Conservation (phyloP, 2,329 filamentous ascomycete species). For the Paraphaeosphaeria minitans region DNA sequence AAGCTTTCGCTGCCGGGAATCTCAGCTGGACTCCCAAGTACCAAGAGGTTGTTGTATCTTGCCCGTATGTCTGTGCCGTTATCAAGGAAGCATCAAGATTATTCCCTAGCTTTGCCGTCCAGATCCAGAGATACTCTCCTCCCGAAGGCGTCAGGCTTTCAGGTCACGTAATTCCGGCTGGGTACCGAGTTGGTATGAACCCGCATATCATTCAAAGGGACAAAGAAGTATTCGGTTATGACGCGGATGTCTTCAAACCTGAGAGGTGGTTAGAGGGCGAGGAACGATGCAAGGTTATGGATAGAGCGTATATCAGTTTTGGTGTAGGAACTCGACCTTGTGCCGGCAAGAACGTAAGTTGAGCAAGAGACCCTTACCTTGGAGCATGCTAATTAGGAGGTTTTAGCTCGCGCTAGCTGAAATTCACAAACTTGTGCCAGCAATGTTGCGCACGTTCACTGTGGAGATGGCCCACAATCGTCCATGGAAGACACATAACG, state of each 20-base stretch:
- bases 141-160: constrained; percentile 26
- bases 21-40: constrained; percentile 19
- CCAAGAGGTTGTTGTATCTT: constrained; percentile 15
- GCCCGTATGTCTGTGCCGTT: constrained; percentile 51
- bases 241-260: constrained; percentile 50
- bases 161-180: constrained; percentile 34
- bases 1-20: constrained; percentile 12
- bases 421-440: constrained; percentile 28
- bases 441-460: constrained; percentile 24
- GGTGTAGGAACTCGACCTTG: constrained; percentile 43
- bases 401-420: constrained; percentile 20
- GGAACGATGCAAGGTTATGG: constrained; percentile 24
- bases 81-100: constrained; percentile 53
- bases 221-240: constrained; percentile 45
- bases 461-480: constrained; percentile 28
- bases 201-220: constrained; percentile 52
- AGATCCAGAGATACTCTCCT: constrained; percentile 26
- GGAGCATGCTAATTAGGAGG: not conserved
- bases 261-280: constrained; percentile 52
- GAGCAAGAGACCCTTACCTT: not conserved
- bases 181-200: constrained; percentile 52
- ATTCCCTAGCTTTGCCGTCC: constrained; percentile 39
- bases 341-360: constrained; percentile 33
- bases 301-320: constrained; percentile 43
- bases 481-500: constrained; percentile 23